Evolutionary conservation across 768 basidiomycete species (phyloP).

Genomic region (Lactifluus rugatus): DNA sequence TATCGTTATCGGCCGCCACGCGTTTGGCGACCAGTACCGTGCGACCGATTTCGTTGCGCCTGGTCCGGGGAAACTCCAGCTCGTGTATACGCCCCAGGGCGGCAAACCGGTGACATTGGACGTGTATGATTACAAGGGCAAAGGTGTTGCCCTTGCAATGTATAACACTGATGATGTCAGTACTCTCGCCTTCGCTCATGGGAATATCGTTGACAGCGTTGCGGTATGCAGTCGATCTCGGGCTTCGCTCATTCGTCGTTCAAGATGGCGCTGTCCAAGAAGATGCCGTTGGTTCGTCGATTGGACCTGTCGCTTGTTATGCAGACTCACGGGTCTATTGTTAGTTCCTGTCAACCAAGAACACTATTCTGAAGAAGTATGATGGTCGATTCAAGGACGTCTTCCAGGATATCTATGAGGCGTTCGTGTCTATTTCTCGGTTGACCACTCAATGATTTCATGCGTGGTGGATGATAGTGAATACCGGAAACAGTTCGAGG

Average conservation of each 20-base stretch:
- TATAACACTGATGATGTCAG: constrained; percentile 93
- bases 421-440: constrained; percentile 28
- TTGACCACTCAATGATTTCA: background rate
- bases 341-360: constrained; percentile 96
- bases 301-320: background rate
- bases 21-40: constrained; percentile 96
- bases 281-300: constrained; percentile 53
- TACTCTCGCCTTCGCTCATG: background rate
- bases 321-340: background rate
- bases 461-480: constrained; percentile 29
- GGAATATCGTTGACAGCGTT: background rate
- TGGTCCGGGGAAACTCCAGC: constrained; percentile 87
- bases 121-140: constrained; percentile 90
- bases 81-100: constrained; percentile 77
- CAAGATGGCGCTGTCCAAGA: constrained; percentile 86
- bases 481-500: constrained; percentile 66
- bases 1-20: constrained; percentile 61
- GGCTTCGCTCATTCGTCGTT: constrained; percentile 98
- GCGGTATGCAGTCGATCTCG: constrained; percentile 55
- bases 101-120: constrained; percentile 60
- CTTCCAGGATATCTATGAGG: constrained; percentile 92
- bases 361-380: constrained; percentile 95
- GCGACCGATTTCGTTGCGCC: constrained; percentile 89
- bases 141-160: constrained; percentile 93
- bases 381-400: constrained; percentile 99